phyloP scores from a whole-genome alignment of 306 rosid genomes.

The Vigna angularis region DNA sequence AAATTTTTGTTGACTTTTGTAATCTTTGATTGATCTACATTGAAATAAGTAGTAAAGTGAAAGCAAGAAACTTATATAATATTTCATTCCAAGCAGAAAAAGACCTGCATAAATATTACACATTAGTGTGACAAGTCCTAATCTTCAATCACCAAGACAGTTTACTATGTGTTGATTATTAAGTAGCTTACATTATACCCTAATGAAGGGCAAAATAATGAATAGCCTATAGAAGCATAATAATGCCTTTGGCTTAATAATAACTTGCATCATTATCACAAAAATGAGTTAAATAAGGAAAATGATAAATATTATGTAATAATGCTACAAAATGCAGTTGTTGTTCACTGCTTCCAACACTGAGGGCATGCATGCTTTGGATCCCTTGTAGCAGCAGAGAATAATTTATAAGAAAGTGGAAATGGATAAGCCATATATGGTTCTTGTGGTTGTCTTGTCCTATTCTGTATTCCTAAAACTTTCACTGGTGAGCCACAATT shows the following conservation, averaged over 20 bases:
- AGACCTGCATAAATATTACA: slow-evolving; percentile 24
- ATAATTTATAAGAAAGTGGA: slow-evolving; percentile 12
- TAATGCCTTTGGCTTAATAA: slow-evolving; percentile 46
- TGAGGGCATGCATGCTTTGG: slow-evolving; percentile 47
- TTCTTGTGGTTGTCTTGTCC: slow-evolving; percentile 34
- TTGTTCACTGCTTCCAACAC: slow-evolving; percentile 48
- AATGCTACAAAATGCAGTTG: slow-evolving; percentile 62
- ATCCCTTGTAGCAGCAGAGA: slow-evolving; percentile 56
- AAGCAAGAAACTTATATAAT: slow-evolving; percentile 11
- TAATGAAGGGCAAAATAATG: slow-evolving; percentile 31
- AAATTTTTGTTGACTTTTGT: not conserved
- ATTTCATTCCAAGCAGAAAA: slow-evolving; percentile 19
- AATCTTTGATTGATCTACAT: not conserved
- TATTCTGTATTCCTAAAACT: slow-evolving; percentile 72
- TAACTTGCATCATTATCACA: slow-evolving; percentile 55
- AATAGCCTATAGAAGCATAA: slow-evolving; percentile 58
- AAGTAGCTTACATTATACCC: slow-evolving; percentile 52
- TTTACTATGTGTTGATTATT: slow-evolving; percentile 49
- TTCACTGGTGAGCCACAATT: slow-evolving; percentile 78
- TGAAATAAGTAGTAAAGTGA: slow-evolving; percentile 9
- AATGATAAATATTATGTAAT: slow-evolving; percentile 43
- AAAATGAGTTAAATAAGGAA: slow-evolving; percentile 15
- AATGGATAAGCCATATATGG: slow-evolving; percentile 33
- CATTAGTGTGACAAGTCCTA: slow-evolving; percentile 21
- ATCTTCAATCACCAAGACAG: slow-evolving; percentile 40